These are phyloP conservation scores for Coemansia sp. DNA, from an alignment of 192 early-diverging fungal species.

Conservation along the genomic window DNA sequence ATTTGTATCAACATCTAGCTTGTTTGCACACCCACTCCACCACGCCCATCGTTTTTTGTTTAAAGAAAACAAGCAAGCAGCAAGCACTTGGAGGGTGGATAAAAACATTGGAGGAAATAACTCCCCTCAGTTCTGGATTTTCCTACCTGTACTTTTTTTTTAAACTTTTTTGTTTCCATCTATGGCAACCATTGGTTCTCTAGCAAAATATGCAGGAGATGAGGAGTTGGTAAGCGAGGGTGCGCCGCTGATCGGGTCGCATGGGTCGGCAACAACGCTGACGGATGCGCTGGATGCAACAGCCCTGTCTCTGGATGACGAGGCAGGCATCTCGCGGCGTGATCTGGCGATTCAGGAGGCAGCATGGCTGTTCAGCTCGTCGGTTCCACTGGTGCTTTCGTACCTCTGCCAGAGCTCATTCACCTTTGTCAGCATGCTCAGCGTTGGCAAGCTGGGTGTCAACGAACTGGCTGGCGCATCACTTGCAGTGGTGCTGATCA, in stretches of 20 bases:
- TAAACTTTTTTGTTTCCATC: not conserved
- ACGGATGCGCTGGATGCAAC: not conserved
- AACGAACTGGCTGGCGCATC: slow-evolving; percentile 70
- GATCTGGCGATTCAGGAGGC: slow-evolving; percentile 35
- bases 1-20: not conserved
- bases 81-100: not conserved
- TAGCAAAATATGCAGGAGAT: not conserved
- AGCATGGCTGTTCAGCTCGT: slow-evolving; percentile 37
- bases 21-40: too few species aligned
- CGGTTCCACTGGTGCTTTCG: slow-evolving; percentile 59
- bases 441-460: slow-evolving; percentile 63
- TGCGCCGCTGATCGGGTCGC: slow-evolving; percentile 13
- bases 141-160: too few species aligned
- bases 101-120: too few species aligned
- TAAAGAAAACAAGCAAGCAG: too few species aligned
- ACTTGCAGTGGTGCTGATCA: slow-evolving; percentile 67
- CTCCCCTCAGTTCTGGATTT: too few species aligned
- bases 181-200: not conserved
- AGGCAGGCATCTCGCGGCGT: slow-evolving; percentile 18
- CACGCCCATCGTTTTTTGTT: too few species aligned
- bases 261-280: slow-evolving; percentile 39
- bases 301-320: slow-evolving; percentile 14
- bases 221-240: slow-evolving; percentile 3
- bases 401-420: slow-evolving; percentile 69
- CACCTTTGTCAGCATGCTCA: slow-evolving; percentile 63